Percentiles rank a stretch among this genome's conserved stretches.
These are phyloP conservation scores for Ophiocordyceps sinensis DNA, from an alignment of 2,329 filamentous ascomycete species.

Conservation along the genomic window DNA sequence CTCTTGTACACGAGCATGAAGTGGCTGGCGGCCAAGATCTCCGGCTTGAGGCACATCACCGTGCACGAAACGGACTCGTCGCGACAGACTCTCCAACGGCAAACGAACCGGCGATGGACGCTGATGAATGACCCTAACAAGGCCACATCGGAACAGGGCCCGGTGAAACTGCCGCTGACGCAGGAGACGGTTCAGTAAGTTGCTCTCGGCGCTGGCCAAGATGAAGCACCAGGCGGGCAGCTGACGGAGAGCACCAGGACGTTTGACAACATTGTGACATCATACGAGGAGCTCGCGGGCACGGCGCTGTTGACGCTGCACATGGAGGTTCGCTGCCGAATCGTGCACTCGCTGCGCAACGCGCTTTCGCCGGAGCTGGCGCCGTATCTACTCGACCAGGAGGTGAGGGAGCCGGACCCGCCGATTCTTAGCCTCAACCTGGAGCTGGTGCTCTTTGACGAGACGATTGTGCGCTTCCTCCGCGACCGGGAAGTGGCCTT, in stretches of 20 bases:
- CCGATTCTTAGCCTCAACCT: slow-evolving; percentile 72
- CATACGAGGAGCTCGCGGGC: slow-evolving; percentile 66
- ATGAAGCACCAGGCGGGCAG: neutral
- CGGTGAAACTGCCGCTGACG: slow-evolving; percentile 78
- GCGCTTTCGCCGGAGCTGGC: slow-evolving; percentile 45
- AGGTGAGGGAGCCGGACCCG: slow-evolving; percentile 64
- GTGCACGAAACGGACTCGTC: slow-evolving; percentile 54
- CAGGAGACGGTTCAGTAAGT: slow-evolving; percentile 67
- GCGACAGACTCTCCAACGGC: slow-evolving; percentile 33
- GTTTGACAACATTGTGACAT: slow-evolving; percentile 76
- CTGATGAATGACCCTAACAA: slow-evolving; percentile 52
- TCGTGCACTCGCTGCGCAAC: slow-evolving; percentile 61
- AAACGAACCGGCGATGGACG: slow-evolving; percentile 69
- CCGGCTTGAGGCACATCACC: slow-evolving; percentile 71
- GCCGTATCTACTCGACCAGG: slow-evolving; percentile 52
- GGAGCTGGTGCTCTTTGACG: slow-evolving; percentile 76
- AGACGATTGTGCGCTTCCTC: slow-evolving; percentile 60
- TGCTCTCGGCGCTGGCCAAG: neutral
- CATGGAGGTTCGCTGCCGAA: slow-evolving; percentile 73
- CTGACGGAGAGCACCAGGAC: slow-evolving; percentile 30
- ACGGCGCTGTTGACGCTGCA: slow-evolving; percentile 76
- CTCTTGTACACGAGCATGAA: slow-evolving; percentile 95
- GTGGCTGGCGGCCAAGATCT: slow-evolving; percentile 79
- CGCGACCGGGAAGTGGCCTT: slow-evolving; percentile 58
- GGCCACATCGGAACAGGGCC: slow-evolving; percentile 42